Evolutionary conservation across 208 protist genomes (phyloP).

Genomic region (Crithidia bombi): DNA sequence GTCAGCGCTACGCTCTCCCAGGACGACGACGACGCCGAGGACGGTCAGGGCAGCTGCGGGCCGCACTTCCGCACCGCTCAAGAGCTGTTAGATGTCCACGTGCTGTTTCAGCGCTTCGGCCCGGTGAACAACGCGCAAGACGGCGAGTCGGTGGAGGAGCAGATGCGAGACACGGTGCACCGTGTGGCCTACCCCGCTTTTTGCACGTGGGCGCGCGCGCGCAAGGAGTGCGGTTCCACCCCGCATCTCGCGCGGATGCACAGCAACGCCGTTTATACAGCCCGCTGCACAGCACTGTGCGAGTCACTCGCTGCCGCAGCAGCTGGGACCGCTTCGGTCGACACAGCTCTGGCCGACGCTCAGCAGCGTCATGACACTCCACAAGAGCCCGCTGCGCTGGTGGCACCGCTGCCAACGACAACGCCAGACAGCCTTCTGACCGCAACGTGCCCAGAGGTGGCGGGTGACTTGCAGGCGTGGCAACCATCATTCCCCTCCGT

Average conservation of each 20-base stretch:
- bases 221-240: constrained; percentile 43
- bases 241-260: constrained; percentile 55
- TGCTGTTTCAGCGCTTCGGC: constrained; percentile 18
- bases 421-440: neutral
- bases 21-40: neutral
- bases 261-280: constrained; percentile 67
- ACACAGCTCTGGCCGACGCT: no score
- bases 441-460: constrained; percentile 13
- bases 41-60: constrained; percentile 7
- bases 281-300: constrained; percentile 30
- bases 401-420: no score
- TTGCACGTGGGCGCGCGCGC: constrained; percentile 26
- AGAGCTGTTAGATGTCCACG: constrained; percentile 34
- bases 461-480: constrained; percentile 14
- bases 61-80: constrained; percentile 31
- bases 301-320: constrained; percentile 10
- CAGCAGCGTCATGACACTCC: no score
- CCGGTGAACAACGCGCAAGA: neutral
- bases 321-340: no score
- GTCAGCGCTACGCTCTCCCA: neutral
- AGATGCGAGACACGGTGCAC: constrained; percentile 56
- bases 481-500: constrained; percentile 7
- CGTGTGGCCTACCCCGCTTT: constrained; percentile 64
- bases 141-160: constrained; percentile 11
- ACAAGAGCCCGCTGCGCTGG: no score